A percentile compares a stretch with the other conserved stretches of the same genome.
phyloP scores from a whole-genome alignment of 2,329 filamentous ascomycete genomes.

The Torrubiella hemipterigena region DNA sequence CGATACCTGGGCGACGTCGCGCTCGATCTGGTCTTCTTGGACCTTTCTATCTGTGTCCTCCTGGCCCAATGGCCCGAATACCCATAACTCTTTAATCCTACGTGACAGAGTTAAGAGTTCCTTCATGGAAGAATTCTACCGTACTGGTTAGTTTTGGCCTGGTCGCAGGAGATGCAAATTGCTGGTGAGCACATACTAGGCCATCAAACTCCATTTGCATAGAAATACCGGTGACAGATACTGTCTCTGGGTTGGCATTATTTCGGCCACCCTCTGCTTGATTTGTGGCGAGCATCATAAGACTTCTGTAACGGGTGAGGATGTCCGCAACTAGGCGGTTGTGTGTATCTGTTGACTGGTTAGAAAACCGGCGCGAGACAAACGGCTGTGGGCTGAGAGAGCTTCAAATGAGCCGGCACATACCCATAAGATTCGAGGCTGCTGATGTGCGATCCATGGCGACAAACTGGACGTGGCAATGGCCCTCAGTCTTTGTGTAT shows the following conservation, averaged over 20 bases:
- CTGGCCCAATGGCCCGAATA: constrained; percentile 28
- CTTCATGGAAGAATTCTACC: constrained; percentile 32
- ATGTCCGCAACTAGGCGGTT: constrained; percentile 32
- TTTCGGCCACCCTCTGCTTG: constrained; percentile 26
- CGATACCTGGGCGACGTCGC: constrained; percentile 21
- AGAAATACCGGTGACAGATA: constrained; percentile 28
- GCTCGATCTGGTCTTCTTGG: constrained; percentile 23
- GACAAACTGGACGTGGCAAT: no score
- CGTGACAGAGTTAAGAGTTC: constrained; percentile 30
- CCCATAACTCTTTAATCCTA: constrained; percentile 33
- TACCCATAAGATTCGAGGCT: constrained; percentile 24
- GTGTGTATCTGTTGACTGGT: constrained; percentile 23
- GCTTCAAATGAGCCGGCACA: constrained; percentile 2
- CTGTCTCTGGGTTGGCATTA: constrained; percentile 26
- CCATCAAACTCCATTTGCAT: constrained; percentile 34
- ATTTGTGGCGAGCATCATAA: constrained; percentile 30
- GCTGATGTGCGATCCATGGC: constrained; percentile 20
- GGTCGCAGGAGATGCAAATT: not conserved
- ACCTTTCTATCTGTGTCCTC: constrained; percentile 21
- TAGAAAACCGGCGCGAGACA: no score
- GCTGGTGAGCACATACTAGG: constrained; percentile 15
- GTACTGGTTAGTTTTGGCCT: not conserved
- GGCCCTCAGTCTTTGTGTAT: no score
- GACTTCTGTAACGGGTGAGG: constrained; percentile 28
- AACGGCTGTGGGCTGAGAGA: not conserved